Evolutionary conservation across 2,329 filamentous ascomycete species (phyloP).

Genomic region (Ophiostoma pallidulum): DNA sequence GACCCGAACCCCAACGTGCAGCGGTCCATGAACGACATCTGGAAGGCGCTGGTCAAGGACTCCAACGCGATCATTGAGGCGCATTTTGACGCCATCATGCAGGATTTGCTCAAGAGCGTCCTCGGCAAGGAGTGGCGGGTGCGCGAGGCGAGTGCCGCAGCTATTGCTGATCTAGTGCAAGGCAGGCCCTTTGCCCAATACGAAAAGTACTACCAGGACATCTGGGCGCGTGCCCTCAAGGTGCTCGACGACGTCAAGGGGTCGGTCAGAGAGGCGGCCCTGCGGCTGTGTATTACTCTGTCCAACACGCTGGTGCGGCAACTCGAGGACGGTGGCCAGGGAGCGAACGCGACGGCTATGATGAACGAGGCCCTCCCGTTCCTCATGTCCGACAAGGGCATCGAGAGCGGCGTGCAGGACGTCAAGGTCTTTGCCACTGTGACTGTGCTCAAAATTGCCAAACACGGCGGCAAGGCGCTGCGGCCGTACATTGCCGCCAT

Average conservation of each 20-base stretch:
- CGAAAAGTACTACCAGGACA: constrained; percentile 71
- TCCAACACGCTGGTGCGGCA: constrained; percentile 80
- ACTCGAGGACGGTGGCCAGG: constrained; percentile 61
- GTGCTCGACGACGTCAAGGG: constrained; percentile 95
- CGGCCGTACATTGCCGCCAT: constrained; percentile 74
- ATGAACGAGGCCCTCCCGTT: constrained; percentile 83
- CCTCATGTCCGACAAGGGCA: constrained; percentile 74
- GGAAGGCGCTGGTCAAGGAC: constrained; percentile 92
- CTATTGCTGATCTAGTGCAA: constrained; percentile 78
- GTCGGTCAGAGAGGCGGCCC: constrained; percentile 71
- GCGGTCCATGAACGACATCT: constrained; percentile 94
- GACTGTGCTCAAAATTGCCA: constrained; percentile 80
- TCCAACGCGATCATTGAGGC: constrained; percentile 63
- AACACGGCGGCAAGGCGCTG: constrained; percentile 72
- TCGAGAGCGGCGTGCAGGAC: constrained; percentile 82
- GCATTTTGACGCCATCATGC: constrained; percentile 82
- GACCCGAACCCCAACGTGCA: constrained; percentile 92
- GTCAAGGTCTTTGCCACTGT: constrained; percentile 75
- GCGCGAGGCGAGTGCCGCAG: constrained; percentile 83
- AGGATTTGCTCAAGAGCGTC: constrained; percentile 76
- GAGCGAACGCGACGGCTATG: constrained; percentile 59
- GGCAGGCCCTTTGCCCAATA: constrained; percentile 69
- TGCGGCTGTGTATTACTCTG: constrained; percentile 71
- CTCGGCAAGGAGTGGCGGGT: constrained; percentile 89
- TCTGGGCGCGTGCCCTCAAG: constrained; percentile 80